These are phyloP conservation scores for Ascochyta pisi DNA, from an alignment of 2,329 filamentous ascomycete species.

Conservation along the genomic window DNA sequence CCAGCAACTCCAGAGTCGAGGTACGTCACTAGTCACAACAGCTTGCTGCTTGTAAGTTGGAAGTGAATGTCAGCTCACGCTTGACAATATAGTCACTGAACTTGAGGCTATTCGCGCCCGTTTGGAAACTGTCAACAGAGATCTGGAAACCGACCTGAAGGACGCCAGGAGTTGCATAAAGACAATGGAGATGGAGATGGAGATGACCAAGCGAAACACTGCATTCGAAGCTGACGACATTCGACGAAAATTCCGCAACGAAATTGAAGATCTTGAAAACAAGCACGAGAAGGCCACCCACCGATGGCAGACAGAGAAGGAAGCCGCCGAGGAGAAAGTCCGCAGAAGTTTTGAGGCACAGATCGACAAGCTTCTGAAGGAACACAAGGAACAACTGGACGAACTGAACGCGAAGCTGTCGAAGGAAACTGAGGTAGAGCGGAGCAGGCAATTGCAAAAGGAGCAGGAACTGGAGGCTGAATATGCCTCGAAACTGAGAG, in stretches of 20 bases:
- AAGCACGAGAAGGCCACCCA: slow-evolving; percentile 65
- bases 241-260: slow-evolving; percentile 61
- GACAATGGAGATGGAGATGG: slow-evolving; percentile 57
- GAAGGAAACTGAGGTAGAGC: slow-evolving; percentile 71
- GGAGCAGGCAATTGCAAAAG: slow-evolving; percentile 64
- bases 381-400: slow-evolving; percentile 72
- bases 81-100: slow-evolving; percentile 56
- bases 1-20: slow-evolving; percentile 74
- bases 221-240: slow-evolving; percentile 61
- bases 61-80: not conserved
- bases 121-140: slow-evolving; percentile 60
- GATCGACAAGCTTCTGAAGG: slow-evolving; percentile 63
- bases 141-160: slow-evolving; percentile 73
- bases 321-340: slow-evolving; percentile 53
- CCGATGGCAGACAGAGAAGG: slow-evolving; percentile 60
- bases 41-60: not conserved
- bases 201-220: slow-evolving; percentile 60
- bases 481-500: slow-evolving; percentile 62
- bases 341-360: slow-evolving; percentile 59
- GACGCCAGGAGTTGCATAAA: slow-evolving; percentile 61
- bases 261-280: slow-evolving; percentile 62
- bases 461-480: slow-evolving; percentile 68
- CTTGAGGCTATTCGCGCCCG: slow-evolving; percentile 62
- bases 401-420: slow-evolving; percentile 68
- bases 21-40: slow-evolving; percentile 58